These are phyloP conservation scores for Cercospora sp. DNA, from an alignment of 2,329 filamentous ascomycete genomes.

Conservation along the genomic window DNA sequence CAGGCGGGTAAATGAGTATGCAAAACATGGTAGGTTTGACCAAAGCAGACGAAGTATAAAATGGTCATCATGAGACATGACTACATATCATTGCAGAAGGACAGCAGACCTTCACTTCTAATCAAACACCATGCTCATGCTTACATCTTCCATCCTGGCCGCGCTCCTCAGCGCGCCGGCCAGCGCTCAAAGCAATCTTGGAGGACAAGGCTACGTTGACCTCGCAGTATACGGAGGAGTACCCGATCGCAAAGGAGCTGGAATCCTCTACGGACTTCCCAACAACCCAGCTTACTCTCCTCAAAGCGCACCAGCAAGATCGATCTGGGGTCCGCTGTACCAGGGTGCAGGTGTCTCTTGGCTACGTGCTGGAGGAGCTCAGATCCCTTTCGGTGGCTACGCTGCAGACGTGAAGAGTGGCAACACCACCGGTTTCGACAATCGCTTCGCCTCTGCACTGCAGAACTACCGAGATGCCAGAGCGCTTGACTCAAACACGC, in stretches of 20 bases:
- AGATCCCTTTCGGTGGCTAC: background rate
- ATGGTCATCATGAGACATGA: background rate
- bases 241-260: slow-evolving; percentile 1
- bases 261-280: background rate
- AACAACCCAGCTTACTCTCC: background rate
- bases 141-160: background rate
- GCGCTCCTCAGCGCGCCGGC: background rate
- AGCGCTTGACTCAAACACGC: background rate
- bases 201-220: background rate
- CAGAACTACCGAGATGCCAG: background rate
- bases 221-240: background rate
- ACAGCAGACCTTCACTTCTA: background rate
- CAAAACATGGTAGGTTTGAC: background rate
- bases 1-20: background rate
- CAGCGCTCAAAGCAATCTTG: background rate
- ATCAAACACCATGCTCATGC: background rate
- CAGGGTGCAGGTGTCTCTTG: background rate
- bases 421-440: background rate
- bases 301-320: background rate
- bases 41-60: background rate
- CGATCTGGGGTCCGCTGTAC: background rate
- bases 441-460: background rate
- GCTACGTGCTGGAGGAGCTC: background rate
- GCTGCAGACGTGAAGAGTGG: slow-evolving; percentile 2
- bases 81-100: background rate